phyloP scores from a whole-genome alignment of 768 basidiomycete species.

The Trametes cinnabarina region DNA sequence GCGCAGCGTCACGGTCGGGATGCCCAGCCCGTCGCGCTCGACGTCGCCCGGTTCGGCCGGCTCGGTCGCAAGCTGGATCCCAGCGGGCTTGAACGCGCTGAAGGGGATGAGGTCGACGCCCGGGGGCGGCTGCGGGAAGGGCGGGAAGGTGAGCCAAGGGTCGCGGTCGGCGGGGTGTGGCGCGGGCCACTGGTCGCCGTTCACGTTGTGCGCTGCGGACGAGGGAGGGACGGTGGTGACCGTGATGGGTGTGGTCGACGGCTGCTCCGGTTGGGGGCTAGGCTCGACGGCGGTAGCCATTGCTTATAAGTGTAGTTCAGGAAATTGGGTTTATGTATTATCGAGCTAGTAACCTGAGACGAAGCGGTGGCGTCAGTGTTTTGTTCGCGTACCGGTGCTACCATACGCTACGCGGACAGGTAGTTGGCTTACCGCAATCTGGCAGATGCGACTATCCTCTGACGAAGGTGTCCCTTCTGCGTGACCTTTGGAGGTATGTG shows the following conservation, averaged over 20 bases:
- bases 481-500: no score
- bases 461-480: no score
- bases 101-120: constrained; percentile 55
- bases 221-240: constrained; percentile 4
- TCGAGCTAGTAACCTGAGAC: background rate
- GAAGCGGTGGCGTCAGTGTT: constrained; percentile 6
- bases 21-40: constrained; percentile 65
- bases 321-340: background rate
- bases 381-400: background rate
- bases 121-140: constrained; percentile 45
- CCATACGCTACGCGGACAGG: background rate
- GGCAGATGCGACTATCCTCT: no score
- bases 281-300: background rate
- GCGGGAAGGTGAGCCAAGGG: constrained; percentile 38
- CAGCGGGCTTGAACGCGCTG: constrained; percentile 53
- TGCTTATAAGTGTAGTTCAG: background rate
- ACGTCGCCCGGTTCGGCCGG: constrained; percentile 27
- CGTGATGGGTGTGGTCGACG: background rate
- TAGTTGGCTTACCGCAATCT: background rate
- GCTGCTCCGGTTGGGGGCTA: background rate
- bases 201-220: background rate
- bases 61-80: constrained; percentile 53
- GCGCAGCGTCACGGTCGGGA: constrained; percentile 59
- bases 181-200: background rate
- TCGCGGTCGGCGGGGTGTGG: background rate